Evolutionary conservation across 1,284 basidiomycete species (phyloP).

Genomic region (Trametes sp.): DNA sequence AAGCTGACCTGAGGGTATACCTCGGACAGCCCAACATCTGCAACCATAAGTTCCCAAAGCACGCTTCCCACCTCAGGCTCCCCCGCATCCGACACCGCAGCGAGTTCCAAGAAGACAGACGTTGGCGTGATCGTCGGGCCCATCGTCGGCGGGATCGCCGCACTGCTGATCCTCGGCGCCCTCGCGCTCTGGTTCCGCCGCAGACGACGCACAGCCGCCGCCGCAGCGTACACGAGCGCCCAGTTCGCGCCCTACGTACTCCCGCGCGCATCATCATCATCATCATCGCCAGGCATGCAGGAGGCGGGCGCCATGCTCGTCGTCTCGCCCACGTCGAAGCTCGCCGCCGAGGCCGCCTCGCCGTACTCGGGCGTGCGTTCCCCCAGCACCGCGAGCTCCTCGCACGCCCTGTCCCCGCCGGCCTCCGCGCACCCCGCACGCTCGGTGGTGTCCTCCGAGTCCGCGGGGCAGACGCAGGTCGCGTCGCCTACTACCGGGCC

Average conservation of each 20-base stretch:
- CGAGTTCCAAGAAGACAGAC: constrained; percentile 10
- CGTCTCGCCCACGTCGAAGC: not conserved
- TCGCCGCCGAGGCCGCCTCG: not conserved
- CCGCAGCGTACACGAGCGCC: not conserved
- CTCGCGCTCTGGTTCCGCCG: constrained; percentile 14
- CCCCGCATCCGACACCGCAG: not conserved
- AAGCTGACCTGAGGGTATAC: not conserved
- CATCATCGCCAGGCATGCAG: not conserved
- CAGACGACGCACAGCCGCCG: not conserved
- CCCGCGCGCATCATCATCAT: not conserved
- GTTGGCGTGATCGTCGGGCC: constrained; percentile 22
- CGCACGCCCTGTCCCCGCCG: not conserved
- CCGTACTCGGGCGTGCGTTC: not conserved
- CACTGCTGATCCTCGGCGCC: constrained; percentile 15
- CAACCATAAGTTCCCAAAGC: not conserved
- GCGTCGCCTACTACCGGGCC: not conserved
- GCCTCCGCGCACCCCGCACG: not conserved
- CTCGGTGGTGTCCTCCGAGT: not conserved
- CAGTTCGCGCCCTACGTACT: constrained; percentile 12
- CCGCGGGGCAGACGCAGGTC: not conserved
- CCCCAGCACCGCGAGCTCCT: not conserved
- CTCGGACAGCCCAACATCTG: not conserved
- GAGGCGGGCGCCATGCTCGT: not conserved
- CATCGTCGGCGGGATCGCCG: constrained; percentile 18
- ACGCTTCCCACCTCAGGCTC: not conserved